Evolutionary conservation across 306 rosid genomes (phyloP).

Genomic region (Cucumis cinereus): DNA sequence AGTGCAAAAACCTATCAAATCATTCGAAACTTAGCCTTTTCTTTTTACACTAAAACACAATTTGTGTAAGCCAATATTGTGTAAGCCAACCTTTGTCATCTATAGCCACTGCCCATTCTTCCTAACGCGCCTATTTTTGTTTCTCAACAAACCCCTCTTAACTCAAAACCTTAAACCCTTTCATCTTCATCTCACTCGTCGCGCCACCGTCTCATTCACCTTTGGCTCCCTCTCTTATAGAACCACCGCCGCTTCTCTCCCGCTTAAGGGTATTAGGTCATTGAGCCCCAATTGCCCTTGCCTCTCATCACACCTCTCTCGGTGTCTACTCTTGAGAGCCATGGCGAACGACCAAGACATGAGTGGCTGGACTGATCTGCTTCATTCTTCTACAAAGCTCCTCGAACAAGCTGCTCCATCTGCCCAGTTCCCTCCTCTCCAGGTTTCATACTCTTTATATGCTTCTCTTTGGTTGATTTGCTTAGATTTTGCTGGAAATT

Average conservation of each 20-base stretch:
- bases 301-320: neutral
- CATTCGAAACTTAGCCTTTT: too few species aligned
- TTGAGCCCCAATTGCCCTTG: neutral
- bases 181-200: neutral
- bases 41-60: too few species aligned
- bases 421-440: slow-evolving; percentile 95
- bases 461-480: slow-evolving; percentile 7
- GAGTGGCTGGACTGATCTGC: slow-evolving; percentile 70
- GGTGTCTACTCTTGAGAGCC: neutral
- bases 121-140: neutral
- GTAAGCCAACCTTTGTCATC: too few species aligned
- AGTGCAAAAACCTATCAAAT: too few species aligned
- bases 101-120: neutral
- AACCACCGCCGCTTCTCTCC: neutral
- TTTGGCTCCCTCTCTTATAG: neutral
- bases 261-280: neutral
- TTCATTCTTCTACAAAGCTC: slow-evolving; percentile 91
- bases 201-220: neutral
- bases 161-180: neutral
- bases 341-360: slow-evolving; percentile 69
- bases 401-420: slow-evolving; percentile 97
- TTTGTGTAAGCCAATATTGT: too few species aligned
- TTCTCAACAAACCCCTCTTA: neutral
- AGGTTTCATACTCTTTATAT: slow-evolving; percentile 29
- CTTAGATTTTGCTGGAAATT: neutral